Percentiles rank a stretch among this genome's conserved stretches.
These are phyloP conservation scores for Exophiala xenobiotica DNA, from an alignment of 2,329 filamentous ascomycete genomes.

Conservation along the genomic window DNA sequence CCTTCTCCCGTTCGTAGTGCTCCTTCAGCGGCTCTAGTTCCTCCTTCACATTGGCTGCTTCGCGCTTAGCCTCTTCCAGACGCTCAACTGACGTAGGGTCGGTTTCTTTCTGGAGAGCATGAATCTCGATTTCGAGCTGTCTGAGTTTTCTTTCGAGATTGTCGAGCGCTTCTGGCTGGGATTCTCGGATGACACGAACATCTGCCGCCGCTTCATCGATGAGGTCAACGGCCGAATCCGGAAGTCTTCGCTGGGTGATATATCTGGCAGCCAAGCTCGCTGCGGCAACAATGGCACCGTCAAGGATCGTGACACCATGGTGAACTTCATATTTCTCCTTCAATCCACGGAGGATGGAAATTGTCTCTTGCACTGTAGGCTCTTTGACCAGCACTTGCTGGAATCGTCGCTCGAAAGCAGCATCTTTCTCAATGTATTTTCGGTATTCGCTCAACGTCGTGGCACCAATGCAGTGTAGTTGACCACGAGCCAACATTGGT, in stretches of 20 bases:
- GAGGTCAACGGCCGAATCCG: constrained; percentile 93
- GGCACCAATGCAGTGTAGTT: constrained; percentile 96
- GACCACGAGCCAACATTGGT: constrained; percentile 94
- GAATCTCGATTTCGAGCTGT: constrained; percentile 95
- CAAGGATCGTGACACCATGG: constrained; percentile 94
- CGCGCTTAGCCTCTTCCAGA: constrained; percentile 77
- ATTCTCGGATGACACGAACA: constrained; percentile 93
- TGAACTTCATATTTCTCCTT: constrained; percentile 99
- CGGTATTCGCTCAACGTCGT: constrained; percentile 94
- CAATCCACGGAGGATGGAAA: constrained; percentile 95
- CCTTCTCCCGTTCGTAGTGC: constrained; percentile 93
- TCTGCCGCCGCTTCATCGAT: constrained; percentile 95
- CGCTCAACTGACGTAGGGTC: constrained; percentile 87
- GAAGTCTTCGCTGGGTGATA: constrained; percentile 83
- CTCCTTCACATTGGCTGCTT: constrained; percentile 91
- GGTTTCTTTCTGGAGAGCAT: constrained; percentile 88
- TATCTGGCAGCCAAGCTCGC: constrained; percentile 93
- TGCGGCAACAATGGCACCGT: constrained; percentile 86
- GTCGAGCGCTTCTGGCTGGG: constrained; percentile 92
- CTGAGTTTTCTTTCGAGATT: constrained; percentile 86
- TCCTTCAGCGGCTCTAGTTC: constrained; percentile 87
- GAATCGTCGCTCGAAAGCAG: constrained; percentile 96
- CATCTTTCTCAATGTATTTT: constrained; percentile 99
- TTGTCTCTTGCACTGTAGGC: constrained; percentile 80
- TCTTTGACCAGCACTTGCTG: constrained; percentile 98